These are phyloP conservation scores for Eucalyptus globulus DNA, from an alignment of 345 rosid genomes.

Conservation along the genomic window DNA sequence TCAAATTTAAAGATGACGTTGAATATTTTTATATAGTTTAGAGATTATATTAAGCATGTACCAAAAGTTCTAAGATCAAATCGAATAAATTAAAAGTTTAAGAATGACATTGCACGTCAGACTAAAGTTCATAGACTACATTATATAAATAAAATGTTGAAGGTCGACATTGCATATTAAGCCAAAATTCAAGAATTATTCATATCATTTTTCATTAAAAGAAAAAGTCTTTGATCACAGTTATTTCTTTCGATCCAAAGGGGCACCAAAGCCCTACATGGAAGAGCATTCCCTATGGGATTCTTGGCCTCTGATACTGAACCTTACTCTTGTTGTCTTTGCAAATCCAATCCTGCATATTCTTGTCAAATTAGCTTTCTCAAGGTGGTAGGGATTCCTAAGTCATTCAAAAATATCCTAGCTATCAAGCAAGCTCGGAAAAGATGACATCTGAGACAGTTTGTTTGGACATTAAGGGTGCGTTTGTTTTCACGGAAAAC, in stretches of 20 bases:
- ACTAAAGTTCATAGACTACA: accelerated
- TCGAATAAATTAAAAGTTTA: accelerated
- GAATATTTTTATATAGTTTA: too few relatives aligned
- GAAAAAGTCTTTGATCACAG: accelerated
- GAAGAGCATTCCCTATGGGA: not conserved
- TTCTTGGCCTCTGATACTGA: not conserved
- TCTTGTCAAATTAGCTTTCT: not conserved
- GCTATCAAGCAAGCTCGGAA: not conserved
- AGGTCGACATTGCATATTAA: accelerated
- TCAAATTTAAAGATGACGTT: accelerated
- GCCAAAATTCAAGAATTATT: accelerated
- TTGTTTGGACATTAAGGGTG: not conserved
- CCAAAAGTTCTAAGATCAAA: accelerated
- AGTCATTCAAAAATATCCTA: not conserved
- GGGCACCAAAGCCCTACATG: not conserved
- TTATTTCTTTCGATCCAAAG: not conserved
- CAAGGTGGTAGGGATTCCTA: not conserved
- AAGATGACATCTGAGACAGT: not conserved
- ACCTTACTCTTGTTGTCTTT: not conserved
- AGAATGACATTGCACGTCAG: accelerated
- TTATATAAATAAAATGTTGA: too few relatives aligned
- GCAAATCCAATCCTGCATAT: not conserved
- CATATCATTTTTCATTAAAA: accelerated
- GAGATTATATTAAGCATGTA: too few relatives aligned
- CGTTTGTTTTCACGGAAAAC: too few relatives aligned